phyloP scores from a whole-genome alignment of 306 rosid species.

The Castanospermum australe region DNA sequence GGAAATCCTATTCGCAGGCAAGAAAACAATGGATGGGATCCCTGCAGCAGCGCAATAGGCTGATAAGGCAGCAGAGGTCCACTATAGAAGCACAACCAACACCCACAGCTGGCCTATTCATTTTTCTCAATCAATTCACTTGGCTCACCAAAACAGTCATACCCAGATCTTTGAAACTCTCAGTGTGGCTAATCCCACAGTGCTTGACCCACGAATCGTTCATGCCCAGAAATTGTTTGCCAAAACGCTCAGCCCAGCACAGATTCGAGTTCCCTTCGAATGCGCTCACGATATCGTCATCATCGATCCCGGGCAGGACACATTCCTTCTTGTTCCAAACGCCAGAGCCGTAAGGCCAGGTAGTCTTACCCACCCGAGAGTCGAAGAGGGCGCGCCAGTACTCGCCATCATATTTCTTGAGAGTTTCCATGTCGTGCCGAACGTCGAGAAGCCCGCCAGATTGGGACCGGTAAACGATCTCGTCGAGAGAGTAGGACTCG shows the following conservation, averaged over 20 bases:
- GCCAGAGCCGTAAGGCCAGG: slow-evolving; percentile 89
- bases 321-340: slow-evolving; percentile 92
- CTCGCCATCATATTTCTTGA: slow-evolving; percentile 61
- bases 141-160: slow-evolving; percentile 90
- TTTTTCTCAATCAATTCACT: slow-evolving; percentile 67
- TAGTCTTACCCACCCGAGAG: slow-evolving; percentile 74
- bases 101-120: slow-evolving; percentile 71
- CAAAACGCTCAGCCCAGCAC: slow-evolving; percentile 89
- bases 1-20: slow-evolving; percentile 69
- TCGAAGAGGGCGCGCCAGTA: slow-evolving; percentile 84
- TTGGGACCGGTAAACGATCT: slow-evolving; percentile 75
- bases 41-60: slow-evolving; percentile 79
- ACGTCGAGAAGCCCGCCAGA: slow-evolving; percentile 83
- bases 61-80: slow-evolving; percentile 76
- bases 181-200: slow-evolving; percentile 87
- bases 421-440: slow-evolving; percentile 64
- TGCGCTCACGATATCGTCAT: slow-evolving; percentile 69
- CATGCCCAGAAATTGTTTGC: slow-evolving; percentile 72
- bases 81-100: slow-evolving; percentile 91
- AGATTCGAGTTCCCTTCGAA: slow-evolving; percentile 86
- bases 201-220: slow-evolving; percentile 85
- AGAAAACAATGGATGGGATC: slow-evolving; percentile 71
- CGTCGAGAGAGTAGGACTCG: slow-evolving; percentile 82
- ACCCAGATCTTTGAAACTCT: slow-evolving; percentile 81
- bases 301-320: slow-evolving; percentile 77